Base-by-base conservation (phyloP, 2,329 filamentous ascomycete species). In the Sordariomycetes sp. region DNA sequence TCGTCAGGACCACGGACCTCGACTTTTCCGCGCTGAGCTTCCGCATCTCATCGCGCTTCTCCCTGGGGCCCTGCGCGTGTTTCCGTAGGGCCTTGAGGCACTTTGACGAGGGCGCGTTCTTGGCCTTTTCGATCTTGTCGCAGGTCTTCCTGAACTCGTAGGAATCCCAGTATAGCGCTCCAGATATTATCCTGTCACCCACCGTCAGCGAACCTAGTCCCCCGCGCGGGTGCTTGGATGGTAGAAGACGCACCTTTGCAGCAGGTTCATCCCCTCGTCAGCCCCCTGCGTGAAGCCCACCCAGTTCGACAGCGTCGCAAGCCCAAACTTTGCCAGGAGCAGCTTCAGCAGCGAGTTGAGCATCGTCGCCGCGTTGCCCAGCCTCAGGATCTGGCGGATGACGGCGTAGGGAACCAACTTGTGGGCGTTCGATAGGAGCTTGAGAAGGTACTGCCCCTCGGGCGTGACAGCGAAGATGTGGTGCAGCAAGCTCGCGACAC, bases 321-420 rank as follows among this genome's bases (percentile, higher is more conserved):
- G 75, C 62, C 86, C 87, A 58, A 90, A 72, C 70, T 94, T 94
- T n/a, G 87, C 84, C 15, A 94, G 75, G 17, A 91, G 75, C 17
- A 92, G 72, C 56, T 76, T 79, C 67, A 88, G 78, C 77, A 92
- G 84, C 59, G 78, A 87, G 64, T 79, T 87, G 58, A 92, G 84
- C 88, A 94, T 91, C 22, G 83, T 87, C 1, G 87, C 87, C 0
- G 87, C 87, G 65, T 92, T 94, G 6, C 88, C 86, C 15, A 91
- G 77, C 48, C 82, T 81, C 3, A 94, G 72, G 0, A 87, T 89
- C 67, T 91, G 86, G 59, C 84, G 79, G 55, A 91, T 76, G 61
- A 89, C 73, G 50, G 79, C 76, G 66, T 90, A 92, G 0, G 88
- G 88, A 0, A 90, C 71, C 58, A 91, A 73, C 57, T 78, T 81